Base-by-base conservation (phyloP, 2,329 filamentous ascomycete genomes). In the Fusarium secorum region DNA sequence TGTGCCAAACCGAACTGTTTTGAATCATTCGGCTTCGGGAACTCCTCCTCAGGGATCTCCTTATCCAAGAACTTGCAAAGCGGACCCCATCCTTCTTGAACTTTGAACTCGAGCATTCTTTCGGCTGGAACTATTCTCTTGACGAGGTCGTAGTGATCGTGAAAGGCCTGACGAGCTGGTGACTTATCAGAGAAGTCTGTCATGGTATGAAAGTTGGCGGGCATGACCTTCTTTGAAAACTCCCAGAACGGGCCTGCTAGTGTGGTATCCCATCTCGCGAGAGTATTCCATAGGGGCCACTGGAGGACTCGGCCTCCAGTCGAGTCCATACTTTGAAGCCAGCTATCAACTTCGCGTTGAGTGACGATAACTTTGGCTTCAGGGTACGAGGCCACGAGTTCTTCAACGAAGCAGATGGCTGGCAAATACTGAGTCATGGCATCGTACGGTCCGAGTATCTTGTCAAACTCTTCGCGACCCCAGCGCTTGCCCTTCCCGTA, bases 221-320 rank as follows among this genome's bases (percentile, higher is more conserved):
- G 63, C 56, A 70, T 66, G 17, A 52, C 57, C 7, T 51, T 68
- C 51, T 69, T 56, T 7, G 71, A 57, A 28, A 69, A 67, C 28
- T 59, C 60, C 68, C 68, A 73, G 9, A 73, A 73, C 1, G 71
- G 64, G 7, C 60, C 68, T 2, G 56, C 57, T 2, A 56, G 26
- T 5, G 57, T 22, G 0, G 28, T 17, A 56, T 73, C 67, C 60
- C 57, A 72, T 35, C 14, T 48, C 2, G 60, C 57, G 1, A 73
- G 39, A 3, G 71, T 73, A 6, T 56, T 60, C 71, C 71, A 73
- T 2, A 73, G 46, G 11, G 71, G 71, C 71, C 71, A 74, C 11
- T 64, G 44, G 6, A 72, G 33, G 9, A 69, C 30, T 1, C 22
- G 38, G 11, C 68, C 71, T 3, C 32, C 60, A 1, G 71, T 71